A percentile compares a stretch with the other conserved stretches of the same genome.
These are phyloP conservation scores for Roridomyces roridus DNA, from an alignment of 768 basidiomycete genomes.

Conservation along the genomic window DNA sequence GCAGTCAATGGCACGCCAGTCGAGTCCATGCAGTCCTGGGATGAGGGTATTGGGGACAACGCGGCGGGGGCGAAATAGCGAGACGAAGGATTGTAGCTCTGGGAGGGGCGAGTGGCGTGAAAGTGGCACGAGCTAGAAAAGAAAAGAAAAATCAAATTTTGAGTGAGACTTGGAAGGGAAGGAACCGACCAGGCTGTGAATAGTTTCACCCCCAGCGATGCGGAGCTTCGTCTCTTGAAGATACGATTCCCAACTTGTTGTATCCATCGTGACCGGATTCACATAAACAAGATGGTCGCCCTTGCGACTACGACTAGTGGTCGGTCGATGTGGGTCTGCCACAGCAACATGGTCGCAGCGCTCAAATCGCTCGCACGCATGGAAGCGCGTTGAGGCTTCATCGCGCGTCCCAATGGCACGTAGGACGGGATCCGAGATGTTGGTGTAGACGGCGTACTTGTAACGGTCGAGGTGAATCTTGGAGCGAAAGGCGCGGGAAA, in stretches of 20 bases:
- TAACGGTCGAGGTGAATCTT: conserved; percentile 94
- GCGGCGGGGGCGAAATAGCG: conserved; percentile 77
- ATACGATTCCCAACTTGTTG: conserved; percentile 58
- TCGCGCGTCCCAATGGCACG: conserved; percentile 66
- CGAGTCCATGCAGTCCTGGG: conserved; percentile 57
- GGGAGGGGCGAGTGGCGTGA: conserved; percentile 88
- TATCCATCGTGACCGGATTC: conserved; percentile 79
- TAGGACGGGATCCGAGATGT: conserved; percentile 65
- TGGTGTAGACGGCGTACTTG: conserved; percentile 72
- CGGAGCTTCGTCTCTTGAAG: conserved; percentile 43
- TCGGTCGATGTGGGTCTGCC: conserved; percentile 20
- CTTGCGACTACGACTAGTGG: conserved; percentile 44
- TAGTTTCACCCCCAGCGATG: conserved; percentile 46
- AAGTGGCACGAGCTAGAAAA: conserved; percentile 75
- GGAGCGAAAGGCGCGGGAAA: conserved; percentile 69
- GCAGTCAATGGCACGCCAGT: conserved; percentile 74
- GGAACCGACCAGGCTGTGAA: conserved; percentile 67
- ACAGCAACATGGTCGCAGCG: conserved; percentile 71
- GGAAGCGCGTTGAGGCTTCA: conserved; percentile 74
- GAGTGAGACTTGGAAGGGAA: not conserved
- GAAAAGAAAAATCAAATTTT: not conserved
- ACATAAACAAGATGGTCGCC: conserved; percentile 78
- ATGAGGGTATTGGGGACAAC: conserved; percentile 83
- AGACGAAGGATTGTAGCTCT: conserved; percentile 82
- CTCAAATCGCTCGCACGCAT: conserved; percentile 89